phyloP scores from a whole-genome alignment of 257 asterid species.

The Datura wrightii region DNA sequence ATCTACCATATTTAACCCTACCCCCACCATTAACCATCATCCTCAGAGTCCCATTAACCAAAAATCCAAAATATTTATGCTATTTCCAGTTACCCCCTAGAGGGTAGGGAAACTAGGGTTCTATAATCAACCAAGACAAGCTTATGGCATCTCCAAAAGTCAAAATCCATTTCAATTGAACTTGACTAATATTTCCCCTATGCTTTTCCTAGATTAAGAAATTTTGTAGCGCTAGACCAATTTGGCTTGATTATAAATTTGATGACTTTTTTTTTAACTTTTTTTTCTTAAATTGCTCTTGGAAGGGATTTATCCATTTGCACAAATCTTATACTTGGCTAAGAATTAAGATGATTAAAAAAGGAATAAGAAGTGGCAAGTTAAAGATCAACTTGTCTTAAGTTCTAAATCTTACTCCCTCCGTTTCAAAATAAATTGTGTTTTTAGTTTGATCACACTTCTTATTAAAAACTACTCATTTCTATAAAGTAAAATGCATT shows the following conservation, averaged over 20 bases:
- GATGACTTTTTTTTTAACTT: not conserved
- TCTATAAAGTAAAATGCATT: no score
- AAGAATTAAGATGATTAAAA: not conserved
- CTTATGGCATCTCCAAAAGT: not conserved
- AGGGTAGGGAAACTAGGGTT: not conserved
- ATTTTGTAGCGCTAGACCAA: not conserved
- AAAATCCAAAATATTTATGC: not conserved
- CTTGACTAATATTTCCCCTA: not conserved
- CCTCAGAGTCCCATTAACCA: not conserved
- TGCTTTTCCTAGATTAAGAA: not conserved
- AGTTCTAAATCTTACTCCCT: not conserved
- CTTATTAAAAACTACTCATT: no score
- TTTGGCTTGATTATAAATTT: not conserved
- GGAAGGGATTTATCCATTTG: not conserved
- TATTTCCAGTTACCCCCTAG: not conserved
- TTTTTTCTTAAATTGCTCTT: not conserved
- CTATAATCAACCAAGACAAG: constrained; percentile 13
- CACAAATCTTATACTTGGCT: not conserved
- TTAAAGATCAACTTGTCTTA: not conserved
- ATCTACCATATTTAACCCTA: not conserved
- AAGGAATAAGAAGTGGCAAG: not conserved
- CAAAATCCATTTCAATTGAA: not conserved
- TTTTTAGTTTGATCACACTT: no score
- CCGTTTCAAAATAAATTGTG: no score
- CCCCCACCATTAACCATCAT: not conserved